Percentiles rank a stretch among this genome's conserved stretches.
Evolutionary conservation across 352 stramenopile species (phyloP).

Genomic region (Globisporangium emineosum): DNA sequence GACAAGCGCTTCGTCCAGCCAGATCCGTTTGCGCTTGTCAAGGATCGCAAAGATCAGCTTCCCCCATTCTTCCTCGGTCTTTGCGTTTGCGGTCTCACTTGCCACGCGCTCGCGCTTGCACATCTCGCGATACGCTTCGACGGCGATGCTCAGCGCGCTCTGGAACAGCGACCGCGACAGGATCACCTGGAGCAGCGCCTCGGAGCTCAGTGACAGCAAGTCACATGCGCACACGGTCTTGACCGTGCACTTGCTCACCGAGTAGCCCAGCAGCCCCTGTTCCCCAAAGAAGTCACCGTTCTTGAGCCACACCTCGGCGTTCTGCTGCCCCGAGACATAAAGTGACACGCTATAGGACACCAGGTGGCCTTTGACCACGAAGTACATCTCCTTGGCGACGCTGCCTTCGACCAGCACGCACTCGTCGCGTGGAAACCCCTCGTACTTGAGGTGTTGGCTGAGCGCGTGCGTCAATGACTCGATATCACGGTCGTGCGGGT

Average conservation of each 20-base stretch:
- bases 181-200: slow-evolving; percentile 47
- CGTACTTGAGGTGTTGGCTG: slow-evolving; percentile 36
- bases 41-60: slow-evolving; percentile 36
- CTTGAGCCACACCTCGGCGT: slow-evolving; percentile 15
- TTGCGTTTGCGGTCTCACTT: slow-evolving; percentile 2
- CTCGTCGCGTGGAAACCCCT: slow-evolving; percentile 48
- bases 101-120: slow-evolving; percentile 17
- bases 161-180: slow-evolving; percentile 32
- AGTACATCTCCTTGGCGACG: slow-evolving; percentile 48
- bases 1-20: slow-evolving; percentile 28
- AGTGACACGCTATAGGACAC: slow-evolving; percentile 15
- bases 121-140: slow-evolving; percentile 49
- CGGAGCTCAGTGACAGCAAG: slow-evolving; percentile 40
- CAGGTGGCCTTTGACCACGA: slow-evolving; percentile 51
- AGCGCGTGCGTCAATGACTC: slow-evolving; percentile 20
- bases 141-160: slow-evolving; percentile 33
- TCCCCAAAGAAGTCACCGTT: slow-evolving; percentile 54
- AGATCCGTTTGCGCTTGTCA: slow-evolving; percentile 25
- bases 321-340: neutral
- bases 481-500: slow-evolving; percentile 20
- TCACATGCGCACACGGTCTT: slow-evolving; percentile 48
- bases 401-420: slow-evolving; percentile 42
- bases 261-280: slow-evolving; percentile 36
- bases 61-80: slow-evolving; percentile 41
- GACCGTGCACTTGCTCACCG: slow-evolving; percentile 41